Percentiles rank a stretch among this genome's conserved stretches.
phyloP scores from a whole-genome alignment of 495 filamentous ascomycete species.

The Talaromyces nanjingensis region DNA sequence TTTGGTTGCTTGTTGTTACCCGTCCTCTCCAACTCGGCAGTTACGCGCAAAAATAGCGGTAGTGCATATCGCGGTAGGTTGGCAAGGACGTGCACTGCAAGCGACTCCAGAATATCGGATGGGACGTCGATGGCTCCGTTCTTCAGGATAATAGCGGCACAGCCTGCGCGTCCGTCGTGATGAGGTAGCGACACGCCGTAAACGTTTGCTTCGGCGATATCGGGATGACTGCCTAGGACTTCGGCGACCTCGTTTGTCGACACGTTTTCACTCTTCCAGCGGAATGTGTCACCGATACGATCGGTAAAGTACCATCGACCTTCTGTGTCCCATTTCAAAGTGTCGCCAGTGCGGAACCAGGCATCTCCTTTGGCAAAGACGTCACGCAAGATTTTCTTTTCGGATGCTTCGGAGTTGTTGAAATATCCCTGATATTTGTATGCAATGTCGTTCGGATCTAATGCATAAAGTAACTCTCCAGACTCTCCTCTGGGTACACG shows the following conservation, averaged over 20 bases:
- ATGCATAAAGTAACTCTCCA: conserved; percentile 71
- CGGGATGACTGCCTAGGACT: conserved; percentile 58
- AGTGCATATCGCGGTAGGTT: conserved; percentile 67
- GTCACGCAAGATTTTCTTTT: conserved; percentile 70
- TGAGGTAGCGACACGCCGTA: conserved; percentile 78
- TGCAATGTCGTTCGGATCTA: conserved; percentile 59
- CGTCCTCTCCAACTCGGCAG: conserved; percentile 55
- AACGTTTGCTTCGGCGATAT: conserved; percentile 73
- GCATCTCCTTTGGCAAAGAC: conserved; percentile 78
- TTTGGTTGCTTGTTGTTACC: conserved; percentile 88
- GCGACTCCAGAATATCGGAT: conserved; percentile 33
- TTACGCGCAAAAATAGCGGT: conserved; percentile 70
- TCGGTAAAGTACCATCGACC: conserved; percentile 81
- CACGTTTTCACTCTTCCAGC: conserved; percentile 95
- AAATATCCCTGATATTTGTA: conserved; percentile 82
- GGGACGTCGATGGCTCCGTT: conserved; percentile 23
- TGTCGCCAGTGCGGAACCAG: conserved; percentile 82
- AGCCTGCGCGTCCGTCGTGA: conserved; percentile 84
- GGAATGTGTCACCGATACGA: conserved; percentile 88
- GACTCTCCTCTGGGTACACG: conserved; percentile 53
- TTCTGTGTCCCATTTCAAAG: conserved; percentile 63
- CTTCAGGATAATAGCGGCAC: conserved; percentile 60
- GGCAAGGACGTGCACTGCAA: conserved; percentile 53
- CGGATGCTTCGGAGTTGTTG: conserved; percentile 64
- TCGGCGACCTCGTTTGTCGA: conserved; percentile 73